Conservation (phyloP, 78 protist genomes). For the Anaeramoeba flamelloides region DNA sequence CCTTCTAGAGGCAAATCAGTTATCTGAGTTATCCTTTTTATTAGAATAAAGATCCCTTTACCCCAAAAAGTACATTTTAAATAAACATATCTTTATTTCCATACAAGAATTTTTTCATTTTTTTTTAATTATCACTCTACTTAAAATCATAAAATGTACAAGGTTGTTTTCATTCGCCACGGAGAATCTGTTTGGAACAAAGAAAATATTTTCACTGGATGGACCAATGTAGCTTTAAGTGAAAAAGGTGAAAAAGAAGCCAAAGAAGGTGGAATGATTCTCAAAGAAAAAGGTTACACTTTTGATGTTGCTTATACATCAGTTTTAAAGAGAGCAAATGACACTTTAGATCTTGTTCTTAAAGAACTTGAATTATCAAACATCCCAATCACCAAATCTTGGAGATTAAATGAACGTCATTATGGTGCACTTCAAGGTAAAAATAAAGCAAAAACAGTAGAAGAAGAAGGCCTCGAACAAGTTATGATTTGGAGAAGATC, state of each 20-base stretch:
- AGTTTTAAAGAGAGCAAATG: conserved; percentile 60
- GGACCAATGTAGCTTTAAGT: conserved; percentile 70
- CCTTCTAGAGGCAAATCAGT: no score
- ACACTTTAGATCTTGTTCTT: conserved; percentile 38
- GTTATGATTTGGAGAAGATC: conserved; percentile 61
- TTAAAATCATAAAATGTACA: no score
- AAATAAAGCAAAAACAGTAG: conserved; percentile 62
- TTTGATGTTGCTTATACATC: conserved; percentile 63
- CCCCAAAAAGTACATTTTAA: no score
- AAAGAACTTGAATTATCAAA: conserved; percentile 31
- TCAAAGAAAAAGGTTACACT: conserved; percentile 18
- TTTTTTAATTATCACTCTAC: no score
- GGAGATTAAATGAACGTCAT: conserved; percentile 79
- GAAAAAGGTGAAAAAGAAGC: conserved; percentile 68
- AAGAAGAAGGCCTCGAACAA: conserved; percentile 61
- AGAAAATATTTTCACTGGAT: conserved; percentile 70
- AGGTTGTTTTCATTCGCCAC: conserved; percentile 62
- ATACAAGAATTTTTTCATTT: no score
- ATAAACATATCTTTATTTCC: no score
- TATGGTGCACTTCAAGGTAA: conserved; percentile 79
- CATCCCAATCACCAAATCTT: conserved; percentile 42
- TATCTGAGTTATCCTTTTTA: no score
- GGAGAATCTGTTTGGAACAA: conserved; percentile 68
- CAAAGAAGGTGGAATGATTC: conserved; percentile 38
- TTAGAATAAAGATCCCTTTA: no score